A percentile compares a stretch with the other conserved stretches of the same genome.
Conservation (phyloP, 169 alveolate species). For the Condylostoma magnum region DNA sequence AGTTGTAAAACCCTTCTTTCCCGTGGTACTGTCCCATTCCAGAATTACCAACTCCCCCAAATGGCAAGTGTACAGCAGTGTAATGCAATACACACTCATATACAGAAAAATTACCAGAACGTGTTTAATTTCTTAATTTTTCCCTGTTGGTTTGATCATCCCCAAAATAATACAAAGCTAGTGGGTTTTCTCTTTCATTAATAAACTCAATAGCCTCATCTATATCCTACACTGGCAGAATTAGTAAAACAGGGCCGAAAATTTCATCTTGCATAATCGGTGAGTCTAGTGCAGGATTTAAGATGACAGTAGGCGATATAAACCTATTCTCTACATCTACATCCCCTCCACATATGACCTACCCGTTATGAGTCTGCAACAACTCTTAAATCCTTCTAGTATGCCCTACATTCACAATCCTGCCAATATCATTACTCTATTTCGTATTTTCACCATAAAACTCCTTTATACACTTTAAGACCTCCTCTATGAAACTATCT, state of each 20-base stretch:
- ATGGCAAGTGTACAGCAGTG: constrained; percentile 68
- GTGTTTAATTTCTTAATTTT: constrained; percentile 51
- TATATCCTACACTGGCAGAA: constrained; percentile 59
- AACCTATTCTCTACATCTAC: constrained; percentile 52
- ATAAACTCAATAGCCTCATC: constrained; percentile 71
- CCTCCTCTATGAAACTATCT: constrained; percentile 51
- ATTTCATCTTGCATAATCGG: constrained; percentile 76
- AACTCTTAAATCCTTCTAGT: constrained; percentile 62
- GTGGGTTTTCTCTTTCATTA: constrained; percentile 78
- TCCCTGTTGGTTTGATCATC: constrained; percentile 39
- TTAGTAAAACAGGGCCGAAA: constrained; percentile 85
- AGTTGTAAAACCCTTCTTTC: constrained; percentile 60
- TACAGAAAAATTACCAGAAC: constrained; percentile 68
- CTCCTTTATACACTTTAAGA: constrained; percentile 39
- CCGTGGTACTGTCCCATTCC: constrained; percentile 83
- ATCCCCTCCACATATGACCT: constrained; percentile 69
- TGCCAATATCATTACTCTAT: constrained; percentile 54
- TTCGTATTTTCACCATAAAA: constrained; percentile 70
- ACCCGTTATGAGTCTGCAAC: constrained; percentile 60
- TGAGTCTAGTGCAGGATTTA: constrained; percentile 56
- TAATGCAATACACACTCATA: constrained; percentile 76
- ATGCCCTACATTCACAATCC: constrained; percentile 71
- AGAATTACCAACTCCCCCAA: constrained; percentile 89
- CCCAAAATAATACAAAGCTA: constrained; percentile 82
- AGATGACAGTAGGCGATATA: constrained; percentile 74